Evolutionary conservation across 192 early-diverging fungal genomes (phyloP), one percentile per base, ranked within the genome.

Genomic region (Coemansia sp.): DNA sequence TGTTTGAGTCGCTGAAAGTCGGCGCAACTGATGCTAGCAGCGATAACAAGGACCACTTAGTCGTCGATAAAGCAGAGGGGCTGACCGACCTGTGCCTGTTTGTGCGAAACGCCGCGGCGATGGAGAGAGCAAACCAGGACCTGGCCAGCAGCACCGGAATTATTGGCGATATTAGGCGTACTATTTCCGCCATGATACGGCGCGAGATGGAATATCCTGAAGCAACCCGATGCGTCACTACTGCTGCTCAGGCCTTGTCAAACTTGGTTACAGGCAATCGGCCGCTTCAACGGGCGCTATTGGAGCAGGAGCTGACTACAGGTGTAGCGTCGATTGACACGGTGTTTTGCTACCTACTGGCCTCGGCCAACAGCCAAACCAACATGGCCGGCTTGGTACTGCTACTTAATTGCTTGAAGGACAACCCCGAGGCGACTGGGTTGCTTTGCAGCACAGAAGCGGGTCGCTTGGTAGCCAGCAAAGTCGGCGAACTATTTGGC

Each of bases 61-160:
- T 31, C 6, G 37, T 41, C 19, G 17, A 37, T 27, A 22, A 51
- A 43, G 49, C 46, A 14, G 58, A 68, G 27, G 68, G 58, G 10
- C 77, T 74, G 24, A 35, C 20, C 1, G 62, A 63, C 12, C 56
- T 80, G 35, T 80, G 77, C 25, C 40, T 60, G 22, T 74, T 65
- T 64, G 69, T 65, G 58, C 77, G 77, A 64, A 80, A 80, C 53
- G 64, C 77, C 4, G 56, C 65, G 20, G 77, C 77, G 6, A 71
- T 74, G 77, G 64, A 62, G 31, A 45, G 8, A 20, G 5, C 45
- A 15, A 80, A 80, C 65, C 77, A 80, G 57, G 41, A 38, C 37
- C 6, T n/a, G 7, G 62, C 64, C 7, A 49, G 20, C 20, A 36
- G 8, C 3, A 41, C 62, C 2, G 65, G 47, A 0, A 29, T 80